Conservation (phyloP, 2,329 filamentous ascomycete genomes). For the Colletotrichum falcatum region DNA sequence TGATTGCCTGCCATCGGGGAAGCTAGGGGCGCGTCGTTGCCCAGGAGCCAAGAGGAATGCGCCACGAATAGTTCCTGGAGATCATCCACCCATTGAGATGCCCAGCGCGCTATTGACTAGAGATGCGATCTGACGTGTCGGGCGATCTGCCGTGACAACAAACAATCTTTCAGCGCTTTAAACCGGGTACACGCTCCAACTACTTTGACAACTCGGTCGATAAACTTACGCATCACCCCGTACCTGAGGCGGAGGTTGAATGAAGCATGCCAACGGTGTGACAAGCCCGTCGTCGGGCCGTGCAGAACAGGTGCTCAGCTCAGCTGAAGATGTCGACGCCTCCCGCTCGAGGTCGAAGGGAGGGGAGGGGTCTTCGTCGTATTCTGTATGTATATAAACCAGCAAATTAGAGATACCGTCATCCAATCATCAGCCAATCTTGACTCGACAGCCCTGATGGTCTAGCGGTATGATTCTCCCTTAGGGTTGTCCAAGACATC, state of each 20-base stretch:
- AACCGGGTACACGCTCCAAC: not conserved
- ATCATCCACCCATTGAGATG: constrained; percentile 5
- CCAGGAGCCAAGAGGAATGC: constrained; percentile 12
- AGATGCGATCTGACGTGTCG: constrained; percentile 5
- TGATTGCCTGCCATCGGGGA: not conserved
- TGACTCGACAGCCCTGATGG: constrained; percentile 17
- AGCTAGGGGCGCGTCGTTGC: not conserved
- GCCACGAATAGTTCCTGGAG: constrained; percentile 5
- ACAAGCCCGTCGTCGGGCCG: not conserved
- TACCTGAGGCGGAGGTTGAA: not conserved
- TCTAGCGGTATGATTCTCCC: constrained; percentile 33
- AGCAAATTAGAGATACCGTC: accelerated
- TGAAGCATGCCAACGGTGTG: not conserved
- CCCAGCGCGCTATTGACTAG: not conserved
- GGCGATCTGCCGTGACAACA: not conserved
- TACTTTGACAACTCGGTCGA: not conserved
- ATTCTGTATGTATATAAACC: accelerated
- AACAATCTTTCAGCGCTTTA: not conserved
- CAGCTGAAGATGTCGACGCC: not conserved
- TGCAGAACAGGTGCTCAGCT: not conserved
- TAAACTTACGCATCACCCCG: no score
- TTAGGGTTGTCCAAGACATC: constrained; percentile 10
- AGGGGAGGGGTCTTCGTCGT: no score
- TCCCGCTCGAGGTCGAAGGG: not conserved
- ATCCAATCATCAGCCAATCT: not conserved